Percentiles rank a stretch among this genome's conserved stretches.
Conservation (phyloP, 1,284 basidiomycete species). For the Puccinia triticina region DNA sequence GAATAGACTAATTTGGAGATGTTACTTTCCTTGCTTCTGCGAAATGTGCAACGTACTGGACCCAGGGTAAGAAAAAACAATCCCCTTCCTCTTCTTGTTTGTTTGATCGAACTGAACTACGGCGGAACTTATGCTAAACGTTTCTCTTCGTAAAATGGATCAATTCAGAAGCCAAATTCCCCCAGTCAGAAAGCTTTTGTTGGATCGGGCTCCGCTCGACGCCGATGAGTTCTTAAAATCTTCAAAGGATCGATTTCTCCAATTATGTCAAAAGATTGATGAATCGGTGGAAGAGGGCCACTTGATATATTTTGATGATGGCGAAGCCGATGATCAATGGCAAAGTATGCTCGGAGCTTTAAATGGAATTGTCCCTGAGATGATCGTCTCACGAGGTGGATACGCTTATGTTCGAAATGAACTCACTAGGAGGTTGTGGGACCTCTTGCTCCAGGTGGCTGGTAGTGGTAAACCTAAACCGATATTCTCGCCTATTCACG, state of each 20-base stretch:
- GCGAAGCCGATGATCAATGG: slow-evolving; percentile 9
- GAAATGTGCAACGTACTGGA: too few relatives aligned
- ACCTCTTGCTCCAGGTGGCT: neutral
- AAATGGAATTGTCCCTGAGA: neutral
- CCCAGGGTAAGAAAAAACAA: neutral
- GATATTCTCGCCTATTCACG: neutral
- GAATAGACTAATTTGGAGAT: too few relatives aligned
- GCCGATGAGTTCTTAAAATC: slow-evolving; percentile 3
- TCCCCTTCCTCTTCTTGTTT: neutral
- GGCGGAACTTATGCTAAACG: neutral
- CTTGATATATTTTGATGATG: slow-evolving; percentile 8
- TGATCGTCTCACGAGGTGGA: neutral
- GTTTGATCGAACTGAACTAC: neutral
- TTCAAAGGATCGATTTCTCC: neutral
- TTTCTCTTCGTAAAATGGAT: neutral
- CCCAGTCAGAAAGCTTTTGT: neutral
- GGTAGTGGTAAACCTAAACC: neutral
- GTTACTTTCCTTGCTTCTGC: too few relatives aligned
- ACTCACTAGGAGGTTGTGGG: neutral
- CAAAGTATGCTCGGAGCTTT: neutral
- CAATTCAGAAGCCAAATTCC: neutral
- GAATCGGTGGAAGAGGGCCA: neutral
- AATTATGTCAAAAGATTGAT: neutral
- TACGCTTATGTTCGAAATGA: neutral
- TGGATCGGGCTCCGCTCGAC: neutral